These are phyloP conservation scores for Cytospora chrysosperma DNA, from an alignment of 2,329 filamentous ascomycete species.

Conservation along the genomic window DNA sequence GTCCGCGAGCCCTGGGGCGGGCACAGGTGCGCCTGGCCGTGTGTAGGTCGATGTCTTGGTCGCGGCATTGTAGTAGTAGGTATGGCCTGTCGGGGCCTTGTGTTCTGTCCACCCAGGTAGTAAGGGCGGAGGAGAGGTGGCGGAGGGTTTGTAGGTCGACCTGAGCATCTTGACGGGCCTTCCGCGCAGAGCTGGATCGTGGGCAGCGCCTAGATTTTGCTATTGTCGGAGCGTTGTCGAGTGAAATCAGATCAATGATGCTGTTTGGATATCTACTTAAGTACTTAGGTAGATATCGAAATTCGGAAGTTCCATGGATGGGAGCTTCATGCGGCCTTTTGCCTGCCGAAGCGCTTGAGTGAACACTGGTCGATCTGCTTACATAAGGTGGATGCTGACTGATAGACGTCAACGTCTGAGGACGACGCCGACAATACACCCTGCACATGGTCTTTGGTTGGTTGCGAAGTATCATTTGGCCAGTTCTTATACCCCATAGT, in stretches of 20 bases:
- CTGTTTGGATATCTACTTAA: too few species aligned
- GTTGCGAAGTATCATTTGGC: too few species aligned
- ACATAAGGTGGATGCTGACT: background rate
- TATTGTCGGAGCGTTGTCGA: background rate
- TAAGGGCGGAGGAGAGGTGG: conserved; percentile 55
- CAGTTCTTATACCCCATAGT: too few species aligned
- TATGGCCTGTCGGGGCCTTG: conserved; percentile 81
- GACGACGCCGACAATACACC: background rate
- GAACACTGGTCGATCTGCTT: background rate
- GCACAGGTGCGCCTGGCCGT: conserved; percentile 55
- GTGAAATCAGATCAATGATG: too few species aligned
- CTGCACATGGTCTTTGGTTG: too few species aligned
- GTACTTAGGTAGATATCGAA: background rate
- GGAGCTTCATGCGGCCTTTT: background rate
- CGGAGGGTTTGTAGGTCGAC: conserved; percentile 68
- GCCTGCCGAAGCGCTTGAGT: background rate
- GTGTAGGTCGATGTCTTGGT: conserved; percentile 88
- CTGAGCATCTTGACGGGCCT: conserved; percentile 58
- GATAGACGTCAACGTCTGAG: background rate
- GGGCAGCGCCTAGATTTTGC: background rate
- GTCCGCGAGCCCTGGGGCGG: conserved; percentile 29
- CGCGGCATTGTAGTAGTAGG: conserved; percentile 81
- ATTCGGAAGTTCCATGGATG: background rate
- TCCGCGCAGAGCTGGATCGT: background rate
- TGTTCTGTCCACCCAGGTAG: conserved; percentile 90